Percentiles rank a stretch among this genome's conserved stretches.
Conservation (phyloP, 768 basidiomycete species). For the Tephrocybe sp. region DNA sequence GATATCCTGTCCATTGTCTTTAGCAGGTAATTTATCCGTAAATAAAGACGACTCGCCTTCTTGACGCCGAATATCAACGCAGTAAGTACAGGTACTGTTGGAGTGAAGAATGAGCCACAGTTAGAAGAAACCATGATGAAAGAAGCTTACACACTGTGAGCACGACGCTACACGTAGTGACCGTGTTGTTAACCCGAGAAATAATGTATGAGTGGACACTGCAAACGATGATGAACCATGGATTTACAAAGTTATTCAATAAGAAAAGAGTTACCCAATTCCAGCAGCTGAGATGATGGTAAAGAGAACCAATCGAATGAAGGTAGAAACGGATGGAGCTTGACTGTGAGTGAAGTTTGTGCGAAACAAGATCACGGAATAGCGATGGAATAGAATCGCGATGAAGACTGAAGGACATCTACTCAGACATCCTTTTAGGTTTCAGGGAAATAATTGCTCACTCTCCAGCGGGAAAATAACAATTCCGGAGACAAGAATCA, state of each 20-base stretch:
- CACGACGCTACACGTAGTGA: conserved; percentile 4
- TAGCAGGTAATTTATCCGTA: not conserved
- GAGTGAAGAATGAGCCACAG: not conserved
- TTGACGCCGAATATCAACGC: not conserved
- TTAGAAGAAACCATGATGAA: too few relatives aligned
- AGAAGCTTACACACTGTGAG: conserved; percentile 1
- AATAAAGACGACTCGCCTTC: not conserved
- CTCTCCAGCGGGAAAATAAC: too few relatives aligned
- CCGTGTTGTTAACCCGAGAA: conserved; percentile 3
- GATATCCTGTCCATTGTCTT: not conserved
- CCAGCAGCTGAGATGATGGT: conserved; percentile 2
- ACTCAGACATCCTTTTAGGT: too few relatives aligned
- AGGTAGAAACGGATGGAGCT: not conserved
- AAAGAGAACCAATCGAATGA: conserved; percentile 4
- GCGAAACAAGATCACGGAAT: not conserved
- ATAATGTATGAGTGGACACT: conserved; percentile 7
- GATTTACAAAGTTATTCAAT: not conserved
- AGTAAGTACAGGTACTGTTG: not conserved
- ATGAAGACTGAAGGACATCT: not conserved
- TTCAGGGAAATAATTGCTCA: too few relatives aligned
- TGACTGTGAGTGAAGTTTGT: not conserved
- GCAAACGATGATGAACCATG: not conserved
- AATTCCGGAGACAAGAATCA: not conserved
- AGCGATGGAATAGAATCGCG: not conserved
- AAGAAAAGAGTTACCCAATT: conserved; percentile 1